Evolutionary conservation across 306 rosid genomes (phyloP).

Genomic region (Inga laurina): DNA sequence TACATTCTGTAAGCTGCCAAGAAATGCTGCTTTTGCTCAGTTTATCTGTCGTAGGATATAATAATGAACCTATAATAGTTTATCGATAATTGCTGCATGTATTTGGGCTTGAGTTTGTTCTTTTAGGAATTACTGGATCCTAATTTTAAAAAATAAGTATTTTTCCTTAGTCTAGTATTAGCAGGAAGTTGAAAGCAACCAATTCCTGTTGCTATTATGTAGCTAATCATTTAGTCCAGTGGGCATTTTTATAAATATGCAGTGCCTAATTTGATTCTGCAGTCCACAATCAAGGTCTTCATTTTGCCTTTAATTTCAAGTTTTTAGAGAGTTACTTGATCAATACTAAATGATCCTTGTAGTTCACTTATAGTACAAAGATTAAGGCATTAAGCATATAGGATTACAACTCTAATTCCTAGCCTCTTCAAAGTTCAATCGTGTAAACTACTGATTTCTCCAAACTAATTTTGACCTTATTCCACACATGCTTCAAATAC

Average conservation of each 20-base stretch:
- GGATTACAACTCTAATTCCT: too few relatives aligned
- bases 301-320: not conserved
- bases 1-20: conserved; percentile 10
- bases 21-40: conserved; percentile 4
- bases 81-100: not conserved
- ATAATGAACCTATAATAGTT: not conserved
- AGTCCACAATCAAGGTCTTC: not conserved
- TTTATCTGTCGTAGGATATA: not conserved
- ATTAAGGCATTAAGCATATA: too few relatives aligned
- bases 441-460: not conserved
- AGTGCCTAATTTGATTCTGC: not conserved
- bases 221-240: not conserved
- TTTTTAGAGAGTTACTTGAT: not conserved
- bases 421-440: too few relatives aligned
- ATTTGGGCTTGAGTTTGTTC: not conserved
- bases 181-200: not conserved
- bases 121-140: not conserved
- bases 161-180: not conserved
- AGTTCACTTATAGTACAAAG: not conserved
- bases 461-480: conserved; percentile 4
- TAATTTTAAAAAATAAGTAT: not conserved
- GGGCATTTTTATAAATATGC: not conserved
- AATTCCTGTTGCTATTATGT: not conserved
- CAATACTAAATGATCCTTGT: not conserved
- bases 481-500: conserved; percentile 14